Percentiles rank a stretch among this genome's conserved stretches.
phyloP scores from a whole-genome alignment of 2,329 filamentous ascomycete species.

The Drechslerella stenobrocha region DNA sequence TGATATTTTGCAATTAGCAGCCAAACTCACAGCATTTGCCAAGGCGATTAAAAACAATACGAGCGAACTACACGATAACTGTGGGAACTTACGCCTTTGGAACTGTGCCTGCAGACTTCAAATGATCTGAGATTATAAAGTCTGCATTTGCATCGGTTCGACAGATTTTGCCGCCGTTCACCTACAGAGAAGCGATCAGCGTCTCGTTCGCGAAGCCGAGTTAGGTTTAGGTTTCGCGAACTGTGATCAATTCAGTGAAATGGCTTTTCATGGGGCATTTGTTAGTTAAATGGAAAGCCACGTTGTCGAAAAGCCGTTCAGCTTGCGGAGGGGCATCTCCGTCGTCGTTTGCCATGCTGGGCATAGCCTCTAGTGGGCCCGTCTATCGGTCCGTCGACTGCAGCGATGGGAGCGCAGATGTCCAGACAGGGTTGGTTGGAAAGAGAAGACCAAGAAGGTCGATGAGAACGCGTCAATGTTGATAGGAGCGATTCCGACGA shows the following conservation, averaged over 20 bases:
- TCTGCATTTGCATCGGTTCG: conserved; percentile 32
- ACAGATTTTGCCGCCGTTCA: conserved; percentile 41
- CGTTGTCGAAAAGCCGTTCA: conserved; percentile 8
- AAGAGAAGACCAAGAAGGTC: no score
- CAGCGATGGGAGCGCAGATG: neutral
- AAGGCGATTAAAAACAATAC: no score
- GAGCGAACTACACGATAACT: no score
- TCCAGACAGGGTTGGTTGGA: neutral
- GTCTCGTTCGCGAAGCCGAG: conserved; percentile 8
- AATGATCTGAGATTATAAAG: conserved; percentile 59
- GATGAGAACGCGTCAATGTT: no score
- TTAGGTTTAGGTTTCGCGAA: conserved; percentile 21
- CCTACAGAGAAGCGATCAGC: conserved; percentile 5
- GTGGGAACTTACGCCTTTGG: conserved; percentile 58
- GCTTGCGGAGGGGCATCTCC: conserved; percentile 1
- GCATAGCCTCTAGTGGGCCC: neutral
- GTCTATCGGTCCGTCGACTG: neutral
- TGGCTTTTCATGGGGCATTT: conserved; percentile 19
- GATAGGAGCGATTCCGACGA: no score
- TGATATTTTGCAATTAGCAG: neutral
- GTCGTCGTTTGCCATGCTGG: conserved; percentile 20
- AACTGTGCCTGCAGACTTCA: conserved; percentile 58
- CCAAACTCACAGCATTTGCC: no score
- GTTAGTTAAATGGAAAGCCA: conserved; percentile 26
- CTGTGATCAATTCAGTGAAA: conserved; percentile 19